A percentile compares a stretch with the other conserved stretches of the same genome.
phyloP scores from a whole-genome alignment of 164 flowering plant species.

The Stephania yunnanensis region DNA sequence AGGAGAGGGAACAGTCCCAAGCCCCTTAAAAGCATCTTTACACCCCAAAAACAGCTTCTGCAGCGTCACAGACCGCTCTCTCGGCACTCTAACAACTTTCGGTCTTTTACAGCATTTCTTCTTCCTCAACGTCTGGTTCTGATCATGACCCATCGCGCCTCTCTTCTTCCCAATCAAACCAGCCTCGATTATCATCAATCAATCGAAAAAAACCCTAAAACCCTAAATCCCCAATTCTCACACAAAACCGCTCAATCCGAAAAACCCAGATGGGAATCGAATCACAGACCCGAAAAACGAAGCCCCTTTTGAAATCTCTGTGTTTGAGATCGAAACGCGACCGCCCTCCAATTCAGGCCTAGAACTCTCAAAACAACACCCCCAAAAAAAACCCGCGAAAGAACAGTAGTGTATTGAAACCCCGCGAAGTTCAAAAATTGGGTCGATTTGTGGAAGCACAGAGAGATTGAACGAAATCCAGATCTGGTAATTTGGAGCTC shows the following conservation, averaged over 20 bases:
- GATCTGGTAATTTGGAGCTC: not conserved
- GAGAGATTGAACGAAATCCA: not conserved
- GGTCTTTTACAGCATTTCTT: constrained; percentile 25
- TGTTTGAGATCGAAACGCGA: not conserved
- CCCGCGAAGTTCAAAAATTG: too few relatives aligned
- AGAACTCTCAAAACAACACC: too few relatives aligned
- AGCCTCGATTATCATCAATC: constrained; percentile 19
- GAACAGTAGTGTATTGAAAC: not conserved
- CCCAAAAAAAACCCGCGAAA: not conserved
- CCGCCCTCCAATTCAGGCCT: not conserved
- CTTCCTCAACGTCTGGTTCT: constrained; percentile 25
- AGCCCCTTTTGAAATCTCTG: not conserved
- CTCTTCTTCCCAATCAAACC: constrained; percentile 22
- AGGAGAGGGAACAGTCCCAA: constrained; percentile 54
- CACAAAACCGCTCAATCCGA: not conserved
- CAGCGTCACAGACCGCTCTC: constrained; percentile 18
- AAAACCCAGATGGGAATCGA: too few relatives aligned
- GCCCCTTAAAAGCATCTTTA: constrained; percentile 49
- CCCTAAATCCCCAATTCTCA: not conserved
- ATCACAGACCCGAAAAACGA: not conserved
- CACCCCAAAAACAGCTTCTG: constrained; percentile 50
- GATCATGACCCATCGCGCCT: constrained; percentile 4
- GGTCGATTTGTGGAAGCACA: not conserved
- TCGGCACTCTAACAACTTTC: not conserved
- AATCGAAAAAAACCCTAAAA: not conserved